These are phyloP conservation scores for Crepidotus variabilis DNA, from an alignment of 768 basidiomycete species.

Conservation along the genomic window DNA sequence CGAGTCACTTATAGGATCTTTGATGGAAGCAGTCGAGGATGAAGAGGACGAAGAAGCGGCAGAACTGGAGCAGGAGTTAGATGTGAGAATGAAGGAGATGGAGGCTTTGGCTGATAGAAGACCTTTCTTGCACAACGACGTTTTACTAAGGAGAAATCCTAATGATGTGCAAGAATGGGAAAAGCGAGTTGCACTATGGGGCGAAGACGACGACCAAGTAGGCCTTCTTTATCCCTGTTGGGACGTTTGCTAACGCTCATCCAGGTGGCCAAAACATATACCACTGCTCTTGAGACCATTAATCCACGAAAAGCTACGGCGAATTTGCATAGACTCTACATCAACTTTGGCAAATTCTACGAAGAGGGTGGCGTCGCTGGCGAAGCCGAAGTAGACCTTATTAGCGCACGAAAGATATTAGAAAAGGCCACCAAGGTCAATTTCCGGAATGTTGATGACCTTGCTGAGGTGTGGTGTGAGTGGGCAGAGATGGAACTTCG, in stretches of 20 bases:
- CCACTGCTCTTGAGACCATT: slow-evolving; percentile 83
- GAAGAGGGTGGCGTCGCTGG: slow-evolving; percentile 88
- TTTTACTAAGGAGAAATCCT: slow-evolving; percentile 87
- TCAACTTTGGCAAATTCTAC: slow-evolving; percentile 97
- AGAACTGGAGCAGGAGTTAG: slow-evolving; percentile 81
- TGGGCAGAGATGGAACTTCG: slow-evolving; percentile 99
- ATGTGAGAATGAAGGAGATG: slow-evolving; percentile 86
- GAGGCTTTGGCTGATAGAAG: slow-evolving; percentile 92
- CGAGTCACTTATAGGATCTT: slow-evolving; percentile 81
- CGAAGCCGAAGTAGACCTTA: slow-evolving; percentile 76
- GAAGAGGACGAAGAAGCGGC: slow-evolving; percentile 83
- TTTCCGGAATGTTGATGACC: slow-evolving; percentile 94
- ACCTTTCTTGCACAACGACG: slow-evolving; percentile 96
- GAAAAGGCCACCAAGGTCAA: slow-evolving; percentile 91
- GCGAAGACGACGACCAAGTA: slow-evolving; percentile 91
- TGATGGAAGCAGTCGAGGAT: slow-evolving; percentile 83
- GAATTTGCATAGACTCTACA: slow-evolving; percentile 83
- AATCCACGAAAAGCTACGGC: slow-evolving; percentile 87
- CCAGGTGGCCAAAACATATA: slow-evolving; percentile 92
- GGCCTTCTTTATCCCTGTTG: too few relatives aligned
- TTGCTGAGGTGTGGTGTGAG: slow-evolving; percentile 99
- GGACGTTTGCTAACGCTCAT: background rate
- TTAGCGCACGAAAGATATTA: slow-evolving; percentile 85
- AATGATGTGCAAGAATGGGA: slow-evolving; percentile 99
- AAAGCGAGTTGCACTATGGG: slow-evolving; percentile 91